A percentile compares a stretch with the other conserved stretches of the same genome.
These are phyloP conservation scores for Paracoccidioides brasiliensis DNA, from an alignment of 2,329 filamentous ascomycete genomes.

Conservation along the genomic window DNA sequence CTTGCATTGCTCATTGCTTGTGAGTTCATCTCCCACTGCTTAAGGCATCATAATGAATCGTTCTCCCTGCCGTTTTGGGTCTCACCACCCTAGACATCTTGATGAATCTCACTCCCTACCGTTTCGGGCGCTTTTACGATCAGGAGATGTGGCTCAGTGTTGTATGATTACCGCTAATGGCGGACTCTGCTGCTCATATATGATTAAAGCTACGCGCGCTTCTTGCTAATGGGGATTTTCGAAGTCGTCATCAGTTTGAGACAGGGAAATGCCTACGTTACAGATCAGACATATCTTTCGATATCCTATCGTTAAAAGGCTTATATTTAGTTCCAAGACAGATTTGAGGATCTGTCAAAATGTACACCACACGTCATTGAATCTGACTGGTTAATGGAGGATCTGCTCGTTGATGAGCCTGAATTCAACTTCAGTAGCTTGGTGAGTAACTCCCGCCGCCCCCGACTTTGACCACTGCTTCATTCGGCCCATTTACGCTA, in stretches of 20 bases:
- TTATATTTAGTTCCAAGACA: slow-evolving; percentile 71
- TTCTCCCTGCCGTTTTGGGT: neutral
- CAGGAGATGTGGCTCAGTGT: neutral
- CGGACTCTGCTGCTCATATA: neutral
- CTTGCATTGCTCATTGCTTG: slow-evolving; percentile 57
- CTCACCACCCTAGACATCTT: neutral
- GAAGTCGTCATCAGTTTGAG: slow-evolving; percentile 54
- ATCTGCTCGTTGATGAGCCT: slow-evolving; percentile 78
- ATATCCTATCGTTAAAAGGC: slow-evolving; percentile 78
- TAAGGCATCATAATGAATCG: slow-evolving; percentile 9
- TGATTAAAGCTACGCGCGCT: neutral
- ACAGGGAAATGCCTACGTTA: slow-evolving; percentile 47
- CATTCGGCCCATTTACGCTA: neutral
- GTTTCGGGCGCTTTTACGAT: neutral
- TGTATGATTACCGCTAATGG: neutral
- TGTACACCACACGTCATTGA: slow-evolving; percentile 2
- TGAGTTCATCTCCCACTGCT: slow-evolving; percentile 32
- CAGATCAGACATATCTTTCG: slow-evolving; percentile 58
- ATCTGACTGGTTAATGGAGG: slow-evolving; percentile 27
- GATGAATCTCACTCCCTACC: slow-evolving; percentile 9
- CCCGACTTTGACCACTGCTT: slow-evolving; percentile 2
- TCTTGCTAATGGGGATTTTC: slow-evolving; percentile 1
- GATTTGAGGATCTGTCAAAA: slow-evolving; percentile 7
- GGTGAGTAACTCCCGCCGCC: slow-evolving; percentile 17
- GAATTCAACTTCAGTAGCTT: slow-evolving; percentile 66